Percentiles rank a stretch among this genome's conserved stretches.
phyloP scores from a whole-genome alignment of 306 rosid species.

The Casuarina glauca region DNA sequence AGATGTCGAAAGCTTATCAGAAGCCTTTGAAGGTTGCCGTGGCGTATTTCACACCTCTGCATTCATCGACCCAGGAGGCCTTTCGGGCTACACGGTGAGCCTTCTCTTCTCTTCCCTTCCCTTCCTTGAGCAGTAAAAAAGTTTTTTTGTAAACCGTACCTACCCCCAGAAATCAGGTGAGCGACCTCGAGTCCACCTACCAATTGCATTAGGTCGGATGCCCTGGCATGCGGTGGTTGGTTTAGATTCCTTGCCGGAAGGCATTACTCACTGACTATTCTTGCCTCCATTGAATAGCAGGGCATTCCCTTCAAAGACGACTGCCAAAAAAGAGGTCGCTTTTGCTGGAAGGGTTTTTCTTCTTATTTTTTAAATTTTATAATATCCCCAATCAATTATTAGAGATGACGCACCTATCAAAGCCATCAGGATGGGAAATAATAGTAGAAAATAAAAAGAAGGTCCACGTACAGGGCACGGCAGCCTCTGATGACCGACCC shows the following conservation, averaged over 20 bases:
- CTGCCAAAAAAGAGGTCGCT: too few species aligned
- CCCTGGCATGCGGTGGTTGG: not conserved
- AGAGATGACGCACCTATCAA: too few species aligned
- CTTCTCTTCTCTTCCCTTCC: not conserved
- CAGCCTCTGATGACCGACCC: not conserved
- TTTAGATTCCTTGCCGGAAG: not conserved
- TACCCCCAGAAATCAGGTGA: not conserved
- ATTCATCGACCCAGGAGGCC: slow-evolving; percentile 78
- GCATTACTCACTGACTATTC: not conserved
- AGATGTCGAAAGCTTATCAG: slow-evolving; percentile 42
- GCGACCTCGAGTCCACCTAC: not conserved
- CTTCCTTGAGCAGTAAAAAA: not conserved
- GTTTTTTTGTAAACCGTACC: not conserved
- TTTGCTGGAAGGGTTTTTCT: too few species aligned
- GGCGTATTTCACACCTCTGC: slow-evolving; percentile 86
- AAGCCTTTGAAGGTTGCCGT: slow-evolving; percentile 75
- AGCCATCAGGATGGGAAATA: too few species aligned
- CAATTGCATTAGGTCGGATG: not conserved
- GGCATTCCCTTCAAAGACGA: too few species aligned
- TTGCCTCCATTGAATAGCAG: too few species aligned
- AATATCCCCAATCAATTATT: too few species aligned
- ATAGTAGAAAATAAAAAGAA: not conserved
- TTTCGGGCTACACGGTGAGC: slow-evolving; percentile 86
- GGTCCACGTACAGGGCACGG: not conserved
- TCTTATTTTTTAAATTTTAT: too few species aligned